These are phyloP conservation scores for Trifolium pratense DNA, from an alignment of 306 rosid species.

Conservation along the genomic window DNA sequence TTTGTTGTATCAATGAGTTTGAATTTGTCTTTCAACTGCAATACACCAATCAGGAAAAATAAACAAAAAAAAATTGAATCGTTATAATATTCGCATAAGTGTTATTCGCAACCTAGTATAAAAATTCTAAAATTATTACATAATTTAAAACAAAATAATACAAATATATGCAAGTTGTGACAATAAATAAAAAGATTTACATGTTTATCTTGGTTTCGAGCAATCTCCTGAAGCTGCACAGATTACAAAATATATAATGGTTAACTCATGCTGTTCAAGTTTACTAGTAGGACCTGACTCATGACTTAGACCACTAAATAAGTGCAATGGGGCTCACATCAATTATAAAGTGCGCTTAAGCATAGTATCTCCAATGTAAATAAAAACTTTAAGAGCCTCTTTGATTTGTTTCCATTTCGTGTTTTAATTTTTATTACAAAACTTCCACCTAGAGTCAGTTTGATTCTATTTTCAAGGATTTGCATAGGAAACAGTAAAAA, in stretches of 20 bases:
- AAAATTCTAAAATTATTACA: constrained; percentile 10
- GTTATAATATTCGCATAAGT: constrained; percentile 5
- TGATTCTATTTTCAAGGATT: background rate
- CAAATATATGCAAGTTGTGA: background rate
- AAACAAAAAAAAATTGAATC: constrained; percentile 23
- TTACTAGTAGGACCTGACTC: constrained; percentile 20
- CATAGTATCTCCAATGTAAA: background rate
- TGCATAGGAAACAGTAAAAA: background rate
- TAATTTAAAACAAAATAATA: constrained; percentile 24
- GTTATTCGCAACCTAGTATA: constrained; percentile 17
- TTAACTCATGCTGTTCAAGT: constrained; percentile 32
- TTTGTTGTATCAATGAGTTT: constrained; percentile 67
- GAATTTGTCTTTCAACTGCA: constrained; percentile 57
- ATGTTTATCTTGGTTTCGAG: constrained; percentile 50
- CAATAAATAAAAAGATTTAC: constrained; percentile 45
- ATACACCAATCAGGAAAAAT: constrained; percentile 38
- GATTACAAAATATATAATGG: constrained; percentile 22
- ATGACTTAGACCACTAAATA: constrained; percentile 24
- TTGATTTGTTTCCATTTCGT: background rate
- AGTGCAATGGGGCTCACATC: background rate
- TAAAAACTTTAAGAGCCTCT: background rate
- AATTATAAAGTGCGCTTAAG: constrained; percentile 19
- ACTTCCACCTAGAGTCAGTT: background rate
- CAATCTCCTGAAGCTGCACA: constrained; percentile 72
- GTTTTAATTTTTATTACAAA: background rate